Base-by-base conservation (phyloP, 805 yeast species). In the Kurtzmaniella cleridarum region DNA sequence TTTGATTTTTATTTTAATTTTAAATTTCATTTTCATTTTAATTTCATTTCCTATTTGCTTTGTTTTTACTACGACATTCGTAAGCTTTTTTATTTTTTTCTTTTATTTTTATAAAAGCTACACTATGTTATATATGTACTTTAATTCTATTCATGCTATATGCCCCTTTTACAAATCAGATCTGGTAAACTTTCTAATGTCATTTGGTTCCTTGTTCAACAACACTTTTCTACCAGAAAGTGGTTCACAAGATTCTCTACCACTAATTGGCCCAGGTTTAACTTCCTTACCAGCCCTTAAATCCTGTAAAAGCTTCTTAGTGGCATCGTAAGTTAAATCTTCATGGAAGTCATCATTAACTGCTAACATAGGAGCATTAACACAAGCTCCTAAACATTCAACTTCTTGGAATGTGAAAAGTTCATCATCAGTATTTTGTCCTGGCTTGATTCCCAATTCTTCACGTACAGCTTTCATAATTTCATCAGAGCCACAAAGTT, bases 381-480 rank as follows among this genome's bases (percentile, higher is more conserved):
- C 89, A 71, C 95, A 86, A 3, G 95, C 95, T 42, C 95, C 95
- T 36, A 85, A 76, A 65, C 95, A 86, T 66, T 86, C 95, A 46
- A 86, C 95, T 62, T 86, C 95, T 53, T 84, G 86, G 46, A 86
- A 66, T 13, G 95, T 84, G 71, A 86, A 86, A 48, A 81, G 62
- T 28, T 79, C 79, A 64, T 87, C 95, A 11, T 64, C 55, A 26
- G 91, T 82, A 38, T 90, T 85, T 59, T 85, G 79, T 45, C 93
- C 93, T 7, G 89, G 86, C 57, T 78, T 71, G 57, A 84, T 67
- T 41, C 75, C 69, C 46, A 86, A 71, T 51, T 76, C 76, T 30
- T 66, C 62, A 54, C 75, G 71, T 41, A 85, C 73, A 27, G 91
- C 83, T 36, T 76, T 73, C 76, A 85, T 81, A 44, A 86, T 75